Percentiles rank a stretch among this genome's conserved stretches.
Evolutionary conservation across 345 rosid genomes (phyloP).

Genomic region (Gossypium stocksii): DNA sequence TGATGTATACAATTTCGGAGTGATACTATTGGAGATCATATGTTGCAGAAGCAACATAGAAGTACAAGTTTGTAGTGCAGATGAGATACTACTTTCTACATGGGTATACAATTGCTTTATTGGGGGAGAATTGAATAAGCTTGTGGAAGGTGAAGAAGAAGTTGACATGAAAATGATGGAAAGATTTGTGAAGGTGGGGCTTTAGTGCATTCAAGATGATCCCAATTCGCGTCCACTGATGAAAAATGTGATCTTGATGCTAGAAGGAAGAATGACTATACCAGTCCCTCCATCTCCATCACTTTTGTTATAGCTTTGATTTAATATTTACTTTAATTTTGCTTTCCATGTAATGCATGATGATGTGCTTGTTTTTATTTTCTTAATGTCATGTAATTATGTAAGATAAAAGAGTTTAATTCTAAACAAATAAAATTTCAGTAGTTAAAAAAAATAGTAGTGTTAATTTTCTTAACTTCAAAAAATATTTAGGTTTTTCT

Average conservation of each 20-base stretch:
- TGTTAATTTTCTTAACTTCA: too few species aligned
- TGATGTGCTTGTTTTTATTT: too few species aligned
- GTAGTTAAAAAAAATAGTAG: too few species aligned
- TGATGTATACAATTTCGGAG: slow-evolving; percentile 27
- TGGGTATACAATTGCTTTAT: slow-evolving; percentile 20
- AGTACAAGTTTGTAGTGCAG: background rate
- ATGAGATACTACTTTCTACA: slow-evolving; percentile 15
- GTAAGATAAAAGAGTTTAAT: too few species aligned
- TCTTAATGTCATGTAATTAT: too few species aligned
- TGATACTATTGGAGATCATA: slow-evolving; percentile 21
- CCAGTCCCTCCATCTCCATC: slow-evolving; percentile 14
- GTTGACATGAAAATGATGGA: slow-evolving; percentile 16
- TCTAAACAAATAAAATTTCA: too few species aligned
- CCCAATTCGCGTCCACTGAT: slow-evolving; percentile 17
- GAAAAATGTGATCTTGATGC: slow-evolving; percentile 20
- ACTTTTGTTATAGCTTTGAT: too few species aligned
- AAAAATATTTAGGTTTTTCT: too few species aligned
- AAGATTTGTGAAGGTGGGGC: slow-evolving; percentile 19
- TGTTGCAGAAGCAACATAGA: slow-evolving; percentile 21
- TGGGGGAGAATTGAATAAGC: background rate
- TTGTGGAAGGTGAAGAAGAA: slow-evolving; percentile 18
- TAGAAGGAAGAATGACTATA: slow-evolving; percentile 17
- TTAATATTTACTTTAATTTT: too few species aligned
- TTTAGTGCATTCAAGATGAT: slow-evolving; percentile 26
- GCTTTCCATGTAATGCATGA: too few species aligned